phyloP scores from a whole-genome alignment of 768 basidiomycete species.

The Sistotremastrum suecicum region DNA sequence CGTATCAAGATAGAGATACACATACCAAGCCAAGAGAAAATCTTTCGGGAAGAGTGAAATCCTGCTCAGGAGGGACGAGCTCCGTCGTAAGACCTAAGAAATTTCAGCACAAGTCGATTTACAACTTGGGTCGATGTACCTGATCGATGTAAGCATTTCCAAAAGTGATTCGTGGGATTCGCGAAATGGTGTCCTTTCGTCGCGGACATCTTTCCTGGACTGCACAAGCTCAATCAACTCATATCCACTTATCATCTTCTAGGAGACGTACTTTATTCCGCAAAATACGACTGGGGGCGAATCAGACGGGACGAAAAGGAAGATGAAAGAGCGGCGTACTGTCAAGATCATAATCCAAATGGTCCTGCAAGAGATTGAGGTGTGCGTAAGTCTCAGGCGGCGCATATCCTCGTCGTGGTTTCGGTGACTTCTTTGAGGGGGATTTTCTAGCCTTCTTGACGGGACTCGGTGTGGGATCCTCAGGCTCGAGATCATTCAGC shows the following conservation, averaged over 20 bases:
- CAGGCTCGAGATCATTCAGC: no score
- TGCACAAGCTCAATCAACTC: conserved; percentile 12
- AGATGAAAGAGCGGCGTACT: conserved; percentile 24
- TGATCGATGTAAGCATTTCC: conserved; percentile 54
- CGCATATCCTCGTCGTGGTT: conserved; percentile 30
- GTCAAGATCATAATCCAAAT: conserved; percentile 38
- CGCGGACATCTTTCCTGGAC: conserved; percentile 57
- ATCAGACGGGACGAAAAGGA: neutral
- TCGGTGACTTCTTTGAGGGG: conserved; percentile 1
- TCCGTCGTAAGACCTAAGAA: conserved; percentile 40
- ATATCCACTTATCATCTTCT: neutral
- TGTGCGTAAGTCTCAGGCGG: conserved; percentile 39
- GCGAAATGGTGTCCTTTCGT: conserved; percentile 67
- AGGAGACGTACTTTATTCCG: conserved; percentile 57
- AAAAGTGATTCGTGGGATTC: conserved; percentile 73
- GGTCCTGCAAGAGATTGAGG: conserved; percentile 36
- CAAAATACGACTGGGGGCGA: conserved; percentile 53
- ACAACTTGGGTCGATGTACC: conserved; percentile 23
- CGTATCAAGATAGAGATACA: neutral
- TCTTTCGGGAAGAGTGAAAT: conserved; percentile 38
- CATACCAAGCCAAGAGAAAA: conserved; percentile 54
- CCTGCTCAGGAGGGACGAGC: conserved; percentile 41
- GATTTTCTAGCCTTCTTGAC: no score
- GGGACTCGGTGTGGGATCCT: no score
- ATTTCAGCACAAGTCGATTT: neutral